Percentiles rank a stretch among this genome's conserved stretches.
Evolutionary conservation across 148 eudicot genomes (phyloP).

Genomic region (Spergularia marina): DNA sequence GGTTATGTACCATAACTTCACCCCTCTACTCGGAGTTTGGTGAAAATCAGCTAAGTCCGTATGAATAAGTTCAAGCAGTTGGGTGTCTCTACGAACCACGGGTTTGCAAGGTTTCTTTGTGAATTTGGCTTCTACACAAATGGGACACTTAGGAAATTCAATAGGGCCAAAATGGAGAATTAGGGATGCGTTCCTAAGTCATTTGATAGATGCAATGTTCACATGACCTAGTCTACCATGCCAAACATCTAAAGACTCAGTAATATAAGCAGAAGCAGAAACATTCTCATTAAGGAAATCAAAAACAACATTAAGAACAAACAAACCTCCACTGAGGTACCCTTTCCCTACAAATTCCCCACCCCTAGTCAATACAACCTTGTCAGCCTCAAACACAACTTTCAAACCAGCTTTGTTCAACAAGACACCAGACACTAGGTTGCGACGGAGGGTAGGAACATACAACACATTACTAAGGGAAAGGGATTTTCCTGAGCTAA

Average conservation of each 20-base stretch:
- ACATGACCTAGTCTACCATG: not conserved
- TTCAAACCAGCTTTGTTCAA: not conserved
- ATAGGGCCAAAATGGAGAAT: not conserved
- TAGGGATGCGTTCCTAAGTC: not conserved
- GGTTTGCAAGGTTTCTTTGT: not conserved
- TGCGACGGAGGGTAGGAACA: slow-evolving; percentile 1
- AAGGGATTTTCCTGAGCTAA: not conserved
- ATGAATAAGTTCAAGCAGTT: not conserved
- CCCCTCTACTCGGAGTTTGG: not conserved
- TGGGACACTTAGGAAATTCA: not conserved
- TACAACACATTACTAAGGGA: not conserved
- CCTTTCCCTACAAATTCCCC: no score
- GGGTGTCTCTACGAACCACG: not conserved
- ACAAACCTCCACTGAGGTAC: no score
- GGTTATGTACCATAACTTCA: not conserved
- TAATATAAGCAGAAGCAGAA: slow-evolving; percentile 6
- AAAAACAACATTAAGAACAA: not conserved
- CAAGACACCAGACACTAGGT: not conserved
- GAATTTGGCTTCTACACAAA: slow-evolving; percentile 3
- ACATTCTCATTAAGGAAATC: not conserved
- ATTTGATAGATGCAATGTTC: not conserved
- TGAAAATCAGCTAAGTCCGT: not conserved
- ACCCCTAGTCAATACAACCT: not conserved
- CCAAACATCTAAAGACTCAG: slow-evolving; percentile 4
- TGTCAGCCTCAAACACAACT: not conserved